Evolutionary conservation across 2,329 filamentous ascomycete species (phyloP).

Genomic region (Xylaria arbuscula): DNA sequence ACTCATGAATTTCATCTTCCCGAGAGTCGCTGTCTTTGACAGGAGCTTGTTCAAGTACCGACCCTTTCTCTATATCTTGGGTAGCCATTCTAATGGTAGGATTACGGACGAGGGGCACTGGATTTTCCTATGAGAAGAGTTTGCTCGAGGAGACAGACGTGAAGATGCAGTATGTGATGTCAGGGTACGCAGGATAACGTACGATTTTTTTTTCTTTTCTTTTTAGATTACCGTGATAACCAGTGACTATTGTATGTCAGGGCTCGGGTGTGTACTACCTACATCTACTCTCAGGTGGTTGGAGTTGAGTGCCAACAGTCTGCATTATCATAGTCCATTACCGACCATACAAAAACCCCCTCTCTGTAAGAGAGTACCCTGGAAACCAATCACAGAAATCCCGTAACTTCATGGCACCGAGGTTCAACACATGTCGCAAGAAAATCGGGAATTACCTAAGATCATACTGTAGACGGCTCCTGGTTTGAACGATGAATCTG

Average conservation of each 20-base stretch:
- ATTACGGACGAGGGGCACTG: background rate
- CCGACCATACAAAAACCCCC: background rate
- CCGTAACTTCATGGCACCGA: background rate
- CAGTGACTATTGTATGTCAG: background rate
- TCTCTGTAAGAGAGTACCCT: background rate
- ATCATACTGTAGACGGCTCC: background rate
- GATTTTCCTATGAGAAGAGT: background rate
- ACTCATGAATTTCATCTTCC: slow-evolving; percentile 50
- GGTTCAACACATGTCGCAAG: background rate
- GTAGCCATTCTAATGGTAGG: slow-evolving; percentile 3
- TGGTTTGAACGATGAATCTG: background rate
- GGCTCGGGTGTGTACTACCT: background rate
- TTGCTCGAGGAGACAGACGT: background rate
- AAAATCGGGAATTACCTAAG: slow-evolving; percentile 3
- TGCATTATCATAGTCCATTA: background rate
- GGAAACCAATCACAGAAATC: background rate
- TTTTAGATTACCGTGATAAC: background rate
- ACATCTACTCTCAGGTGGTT: background rate
- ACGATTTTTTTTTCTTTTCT: background rate
- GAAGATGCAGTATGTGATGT: background rate
- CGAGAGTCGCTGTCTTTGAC: background rate
- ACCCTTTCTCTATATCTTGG: slow-evolving; percentile 26
- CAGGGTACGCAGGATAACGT: background rate
- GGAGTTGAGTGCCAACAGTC: background rate
- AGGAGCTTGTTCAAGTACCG: background rate